Base-by-base conservation (phyloP, 108 stramenopile genomes). In the Fistulifera solaris region DNA sequence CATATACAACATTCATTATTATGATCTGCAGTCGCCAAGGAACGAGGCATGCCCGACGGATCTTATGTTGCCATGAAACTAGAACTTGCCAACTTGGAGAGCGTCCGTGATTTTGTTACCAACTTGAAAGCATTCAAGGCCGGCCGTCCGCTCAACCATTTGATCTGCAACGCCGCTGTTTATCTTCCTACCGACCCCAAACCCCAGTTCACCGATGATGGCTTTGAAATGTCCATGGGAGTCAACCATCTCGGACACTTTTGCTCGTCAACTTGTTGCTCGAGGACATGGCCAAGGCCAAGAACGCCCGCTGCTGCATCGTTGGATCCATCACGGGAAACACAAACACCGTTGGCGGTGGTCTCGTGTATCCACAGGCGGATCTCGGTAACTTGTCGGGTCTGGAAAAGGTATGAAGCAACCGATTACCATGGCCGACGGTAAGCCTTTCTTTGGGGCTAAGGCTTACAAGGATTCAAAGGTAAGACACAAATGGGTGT, bases 381-480 rank as follows among this genome's bases (percentile, higher is more conserved):
- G 87, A 94, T 70, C 87, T 97, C 38, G 96, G 94, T 50, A 70
- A 93, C 21, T 72, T 97, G 23, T 49, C 71, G 48, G 96, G 96
- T 35, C 77, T 95, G 47, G 81, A 78, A 42, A 58, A 26, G 92
- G 89, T 45, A 74, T 70, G 15, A 81, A 74, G 54, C 65, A 83
- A 15, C 89, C 87, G 16, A 61, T 93, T 54, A 42, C 81, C 57
- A 94, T 96, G 95, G 83, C 79, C n/a, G 92, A 96, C 61, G 92
- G 90, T 23, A 92, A 93, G 70, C 79, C 79, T 2, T 96, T 92
- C 70, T 83, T 87, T 67, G 95, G 92, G 15, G 93, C 93, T 51
- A 92, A 97, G 78, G 94, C 94, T n/a, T 97, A 97, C 85, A 97
- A 97, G 61, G 96, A 97, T 57, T 75, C 86, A 50, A 94, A 96